Evolutionary conservation across 2,329 filamentous ascomycete genomes (phyloP).

Genomic region (Cladosporium colombiae): DNA sequence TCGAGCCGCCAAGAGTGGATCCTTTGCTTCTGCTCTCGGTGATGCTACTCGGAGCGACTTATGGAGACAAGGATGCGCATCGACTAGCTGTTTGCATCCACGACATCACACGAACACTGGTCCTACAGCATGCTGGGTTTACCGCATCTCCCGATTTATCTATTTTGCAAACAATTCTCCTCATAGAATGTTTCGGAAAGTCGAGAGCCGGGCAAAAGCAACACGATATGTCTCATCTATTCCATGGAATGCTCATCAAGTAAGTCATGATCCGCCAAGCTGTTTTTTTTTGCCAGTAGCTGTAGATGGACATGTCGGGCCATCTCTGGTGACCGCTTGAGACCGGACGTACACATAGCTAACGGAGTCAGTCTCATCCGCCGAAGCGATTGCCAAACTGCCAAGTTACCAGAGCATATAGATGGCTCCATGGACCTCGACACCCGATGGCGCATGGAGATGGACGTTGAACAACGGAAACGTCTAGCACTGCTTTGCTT

Average conservation of each 20-base stretch:
- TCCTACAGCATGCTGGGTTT: conserved; percentile 61
- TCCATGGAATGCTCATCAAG: conserved; percentile 58
- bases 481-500: conserved; percentile 62
- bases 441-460: conserved; percentile 55
- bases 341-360: neutral
- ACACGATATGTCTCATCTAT: conserved; percentile 64
- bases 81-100: conserved; percentile 63
- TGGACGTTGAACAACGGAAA: conserved; percentile 60
- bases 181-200: conserved; percentile 67
- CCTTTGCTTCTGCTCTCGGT: conserved; percentile 57
- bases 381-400: conserved; percentile 54
- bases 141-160: conserved; percentile 61
- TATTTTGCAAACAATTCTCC: conserved; percentile 61
- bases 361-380: conserved; percentile 43
- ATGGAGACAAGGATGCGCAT: conserved; percentile 59
- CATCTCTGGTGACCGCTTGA: neutral
- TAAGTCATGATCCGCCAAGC: conserved; percentile 1
- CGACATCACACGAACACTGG: conserved; percentile 59
- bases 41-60: conserved; percentile 62
- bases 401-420: conserved; percentile 40
- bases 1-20: conserved; percentile 53
- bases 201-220: conserved; percentile 63
- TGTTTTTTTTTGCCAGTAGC: neutral
- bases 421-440: conserved; percentile 45
- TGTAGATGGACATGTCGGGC: neutral